Conservation (phyloP, 2,329 filamentous ascomycete species). For the Sporothrix mexicana region DNA sequence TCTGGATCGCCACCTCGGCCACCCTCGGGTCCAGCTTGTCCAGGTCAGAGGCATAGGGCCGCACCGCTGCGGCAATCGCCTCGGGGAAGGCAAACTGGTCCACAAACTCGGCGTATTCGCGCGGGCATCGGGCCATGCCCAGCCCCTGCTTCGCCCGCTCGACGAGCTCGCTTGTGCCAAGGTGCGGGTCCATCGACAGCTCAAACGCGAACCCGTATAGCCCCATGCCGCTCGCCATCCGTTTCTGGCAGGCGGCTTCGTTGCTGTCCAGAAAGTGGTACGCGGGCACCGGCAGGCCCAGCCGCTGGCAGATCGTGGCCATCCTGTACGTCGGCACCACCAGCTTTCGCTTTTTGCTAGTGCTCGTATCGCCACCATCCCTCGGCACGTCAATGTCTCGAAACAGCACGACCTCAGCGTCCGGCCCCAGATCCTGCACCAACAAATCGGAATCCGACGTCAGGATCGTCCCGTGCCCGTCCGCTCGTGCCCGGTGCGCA, state of each 20-base stretch:
- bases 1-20: slow-evolving; percentile 41
- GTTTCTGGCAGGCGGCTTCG: background rate
- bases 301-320: slow-evolving; percentile 39
- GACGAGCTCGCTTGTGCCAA: slow-evolving; percentile 39
- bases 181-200: slow-evolving; percentile 41
- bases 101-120: slow-evolving; percentile 42
- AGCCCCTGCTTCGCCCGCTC: slow-evolving; percentile 38
- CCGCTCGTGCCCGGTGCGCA: slow-evolving; percentile 64
- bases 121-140: slow-evolving; percentile 33
- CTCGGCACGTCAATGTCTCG: slow-evolving; percentile 59
- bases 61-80: background rate
- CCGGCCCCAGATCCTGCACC: slow-evolving; percentile 69
- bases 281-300: slow-evolving; percentile 38
- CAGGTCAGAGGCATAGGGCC: slow-evolving; percentile 15
- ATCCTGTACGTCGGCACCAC: background rate
- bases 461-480: slow-evolving; percentile 61
- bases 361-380: background rate
- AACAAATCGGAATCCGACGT: slow-evolving; percentile 90
- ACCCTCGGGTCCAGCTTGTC: slow-evolving; percentile 42
- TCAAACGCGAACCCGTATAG: slow-evolving; percentile 45
- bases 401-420: slow-evolving; percentile 71
- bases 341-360: background rate
- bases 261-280: background rate
- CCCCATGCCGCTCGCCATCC: slow-evolving; percentile 35
- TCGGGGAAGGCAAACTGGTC: slow-evolving; percentile 37